Evolutionary conservation across 352 stramenopile species (phyloP).

Genomic region (Pythium coloratum): DNA sequence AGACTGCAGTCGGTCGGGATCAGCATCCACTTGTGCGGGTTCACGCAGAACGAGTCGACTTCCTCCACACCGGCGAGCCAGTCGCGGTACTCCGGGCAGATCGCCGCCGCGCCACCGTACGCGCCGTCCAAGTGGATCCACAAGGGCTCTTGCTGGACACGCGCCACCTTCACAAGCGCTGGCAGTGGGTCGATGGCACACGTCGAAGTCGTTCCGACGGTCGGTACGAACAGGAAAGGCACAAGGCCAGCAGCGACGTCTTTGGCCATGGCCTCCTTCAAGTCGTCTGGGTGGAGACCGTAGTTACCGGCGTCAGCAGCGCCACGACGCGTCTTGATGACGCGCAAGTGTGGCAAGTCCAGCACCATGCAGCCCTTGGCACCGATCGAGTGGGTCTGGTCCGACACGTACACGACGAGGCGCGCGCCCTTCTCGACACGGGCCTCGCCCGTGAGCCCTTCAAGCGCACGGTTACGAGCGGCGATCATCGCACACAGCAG

Average conservation of each 20-base stretch:
- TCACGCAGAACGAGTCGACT: constrained; percentile 69
- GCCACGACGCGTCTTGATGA: constrained; percentile 49
- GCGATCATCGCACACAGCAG: constrained; percentile 49
- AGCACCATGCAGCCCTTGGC: constrained; percentile 73
- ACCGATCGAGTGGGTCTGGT: constrained; percentile 70
- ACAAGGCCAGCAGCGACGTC: constrained; percentile 50
- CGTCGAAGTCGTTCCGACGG: constrained; percentile 62
- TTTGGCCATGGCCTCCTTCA: constrained; percentile 47
- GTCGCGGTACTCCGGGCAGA: constrained; percentile 54
- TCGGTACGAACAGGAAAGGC: constrained; percentile 64
- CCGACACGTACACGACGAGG: constrained; percentile 63
- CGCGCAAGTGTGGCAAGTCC: constrained; percentile 53
- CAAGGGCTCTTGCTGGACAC: constrained; percentile 38
- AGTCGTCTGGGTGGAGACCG: constrained; percentile 44
- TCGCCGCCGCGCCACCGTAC: constrained; percentile 50
- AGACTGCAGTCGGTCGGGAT: constrained; percentile 66
- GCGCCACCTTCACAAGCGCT: constrained; percentile 38
- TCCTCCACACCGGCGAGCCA: constrained; percentile 58
- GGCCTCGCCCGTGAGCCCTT: constrained; percentile 36
- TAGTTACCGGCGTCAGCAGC: constrained; percentile 53
- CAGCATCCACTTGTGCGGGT: constrained; percentile 79
- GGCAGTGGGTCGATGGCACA: constrained; percentile 56
- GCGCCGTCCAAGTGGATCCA: constrained; percentile 72
- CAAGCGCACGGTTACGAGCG: constrained; percentile 37
- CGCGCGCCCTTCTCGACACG: constrained; percentile 37